Base-by-base conservation (phyloP, 106 monocot genomes). In the Apostasia shenzhenica region DNA sequence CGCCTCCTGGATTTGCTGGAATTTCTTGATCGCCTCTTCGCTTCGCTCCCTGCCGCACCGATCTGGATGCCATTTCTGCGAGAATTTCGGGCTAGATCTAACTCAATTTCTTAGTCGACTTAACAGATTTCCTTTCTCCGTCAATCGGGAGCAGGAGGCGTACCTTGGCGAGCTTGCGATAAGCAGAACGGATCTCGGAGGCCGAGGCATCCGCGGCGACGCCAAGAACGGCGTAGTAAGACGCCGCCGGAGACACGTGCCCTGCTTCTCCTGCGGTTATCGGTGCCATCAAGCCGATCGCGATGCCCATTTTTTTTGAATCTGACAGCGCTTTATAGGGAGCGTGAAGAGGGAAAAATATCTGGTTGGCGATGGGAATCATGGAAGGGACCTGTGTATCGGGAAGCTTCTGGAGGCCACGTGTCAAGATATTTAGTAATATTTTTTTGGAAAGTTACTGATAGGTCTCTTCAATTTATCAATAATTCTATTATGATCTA, bases 21-120 rank as follows among this genome's bases (percentile, higher is more conserved):
- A 84, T 52, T 73, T 48, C 12, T 62, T 4, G 37, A 80, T 84
- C 9, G 84, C 80, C 43, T 77, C 84, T 1, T 80, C 80, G 46
- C 57, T 45, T 13, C 69, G 84, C 11, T 68, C 80, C 50, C 73
- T 73, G 5, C 54, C 47, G 14, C 77, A 70, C 73, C 77, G 57
- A 74, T 84, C 84, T 13, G 84, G 84, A 57, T 84, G 84, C 84
- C 84, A 84, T 74, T 67, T 84, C 84, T 84, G 76, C 48, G 63
- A 8, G 38, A 48, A 5, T 54, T 8, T 73, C 13, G 40, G 7
- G 3, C 55, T 14, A 43, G 60, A n/a, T 45, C 2, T 48, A 58
- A 54, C 38, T 14, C 5, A 64, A 72, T 7, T 2, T 8, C 41
- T 26, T 45, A 8, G 12, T 51, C 52, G 46, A 47, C 45, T 37